Conservation (phyloP, 2,329 filamentous ascomycete genomes). For the Exophiala calicioides region DNA sequence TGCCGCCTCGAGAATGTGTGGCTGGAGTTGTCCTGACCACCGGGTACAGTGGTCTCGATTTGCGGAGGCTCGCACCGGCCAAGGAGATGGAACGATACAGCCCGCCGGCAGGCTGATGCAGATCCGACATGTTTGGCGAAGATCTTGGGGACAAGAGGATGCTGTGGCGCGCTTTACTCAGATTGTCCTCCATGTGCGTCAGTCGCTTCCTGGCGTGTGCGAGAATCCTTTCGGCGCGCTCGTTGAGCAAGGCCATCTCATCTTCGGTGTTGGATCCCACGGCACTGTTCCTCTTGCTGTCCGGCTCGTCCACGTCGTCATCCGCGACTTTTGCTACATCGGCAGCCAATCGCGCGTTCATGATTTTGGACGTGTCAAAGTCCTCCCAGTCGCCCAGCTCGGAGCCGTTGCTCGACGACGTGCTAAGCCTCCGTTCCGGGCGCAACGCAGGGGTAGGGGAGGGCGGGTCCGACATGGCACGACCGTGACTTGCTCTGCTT, state of each 20-base stretch:
- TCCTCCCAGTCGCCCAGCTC: constrained; percentile 33
- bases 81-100: constrained; percentile 45
- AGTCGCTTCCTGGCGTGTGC: constrained; percentile 88
- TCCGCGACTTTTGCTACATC: constrained; percentile 31
- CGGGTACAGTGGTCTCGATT: constrained; percentile 20
- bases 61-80: constrained; percentile 26
- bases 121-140: constrained; percentile 46
- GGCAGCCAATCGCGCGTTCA: constrained; percentile 29
- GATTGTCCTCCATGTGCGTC: constrained; percentile 90
- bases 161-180: constrained; percentile 73
- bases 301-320: constrained; percentile 35
- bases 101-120: constrained; percentile 43
- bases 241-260: constrained; percentile 74
- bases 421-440: constrained; percentile 53
- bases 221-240: constrained; percentile 83
- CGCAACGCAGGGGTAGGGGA: constrained; percentile 20
- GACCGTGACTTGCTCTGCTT: constrained; percentile 13
- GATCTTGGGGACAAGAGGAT: constrained; percentile 57
- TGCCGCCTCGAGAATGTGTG: constrained; percentile 43
- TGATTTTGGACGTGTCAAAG: constrained; percentile 30
- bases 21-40: constrained; percentile 36
- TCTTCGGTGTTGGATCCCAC: constrained; percentile 53
- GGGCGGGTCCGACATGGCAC: constrained; percentile 12
- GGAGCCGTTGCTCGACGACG: constrained; percentile 37
- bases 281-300: constrained; percentile 36